Conservation (phyloP, 2,329 filamentous ascomycete species). For the Alternaria arbusti region DNA sequence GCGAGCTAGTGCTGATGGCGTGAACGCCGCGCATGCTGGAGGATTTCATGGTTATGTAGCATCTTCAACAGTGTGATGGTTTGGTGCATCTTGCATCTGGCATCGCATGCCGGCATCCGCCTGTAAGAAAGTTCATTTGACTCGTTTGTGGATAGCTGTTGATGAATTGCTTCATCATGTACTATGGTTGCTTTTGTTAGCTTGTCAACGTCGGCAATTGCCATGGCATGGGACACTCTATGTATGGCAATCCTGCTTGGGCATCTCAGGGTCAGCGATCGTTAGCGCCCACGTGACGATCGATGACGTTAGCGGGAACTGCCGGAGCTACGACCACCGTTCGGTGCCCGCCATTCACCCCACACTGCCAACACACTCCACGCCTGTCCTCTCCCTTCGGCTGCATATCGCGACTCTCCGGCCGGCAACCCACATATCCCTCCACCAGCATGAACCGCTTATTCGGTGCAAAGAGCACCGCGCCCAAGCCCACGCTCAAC, state of each 20-base stretch:
- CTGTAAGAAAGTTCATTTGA: background rate
- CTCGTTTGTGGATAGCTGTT: background rate
- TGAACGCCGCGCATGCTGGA: background rate
- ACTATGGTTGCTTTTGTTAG: background rate
- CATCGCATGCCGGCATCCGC: background rate
- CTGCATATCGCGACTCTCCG: background rate
- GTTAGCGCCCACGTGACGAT: constrained; percentile 8
- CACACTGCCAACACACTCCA: constrained; percentile 7
- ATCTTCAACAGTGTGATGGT: background rate
- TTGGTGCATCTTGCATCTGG: background rate
- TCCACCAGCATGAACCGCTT: constrained; percentile 82
- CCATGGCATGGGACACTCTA: background rate
- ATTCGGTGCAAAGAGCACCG: constrained; percentile 86
- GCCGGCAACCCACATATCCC: background rate
- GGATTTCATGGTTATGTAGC: background rate
- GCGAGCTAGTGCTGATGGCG: background rate
- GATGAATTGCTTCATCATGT: background rate
- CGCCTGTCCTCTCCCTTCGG: background rate
- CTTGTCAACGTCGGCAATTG: background rate
- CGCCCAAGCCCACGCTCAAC: constrained; percentile 87
- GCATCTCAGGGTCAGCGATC: background rate
- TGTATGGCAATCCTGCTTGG: background rate
- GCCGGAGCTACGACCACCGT: constrained; percentile 10
- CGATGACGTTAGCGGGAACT: constrained; percentile 15
- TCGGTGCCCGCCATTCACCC: constrained; percentile 16